These are phyloP conservation scores for Hexamita inflata DNA, from an alignment of 208 protist genomes.

Conservation along the genomic window DNA sequence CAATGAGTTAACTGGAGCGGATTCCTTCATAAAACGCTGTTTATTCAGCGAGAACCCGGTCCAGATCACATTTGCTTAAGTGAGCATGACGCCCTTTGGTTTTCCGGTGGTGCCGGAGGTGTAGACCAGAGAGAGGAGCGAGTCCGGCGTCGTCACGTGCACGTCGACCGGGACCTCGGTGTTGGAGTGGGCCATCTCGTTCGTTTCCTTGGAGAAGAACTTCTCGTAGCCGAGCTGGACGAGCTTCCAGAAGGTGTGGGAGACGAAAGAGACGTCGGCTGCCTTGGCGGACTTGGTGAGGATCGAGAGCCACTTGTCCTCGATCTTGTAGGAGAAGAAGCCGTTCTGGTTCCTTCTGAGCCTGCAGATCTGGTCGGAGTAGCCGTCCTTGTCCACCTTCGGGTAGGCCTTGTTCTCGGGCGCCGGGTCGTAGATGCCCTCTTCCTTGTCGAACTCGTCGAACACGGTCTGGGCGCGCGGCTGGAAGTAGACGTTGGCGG, in stretches of 20 bases:
- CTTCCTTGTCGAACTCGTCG: background rate
- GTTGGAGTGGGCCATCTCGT: background rate
- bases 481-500: background rate
- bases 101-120: conserved; percentile 31
- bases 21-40: too few species aligned
- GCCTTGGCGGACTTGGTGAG: background rate
- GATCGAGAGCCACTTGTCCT: too few species aligned
- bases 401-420: too few species aligned
- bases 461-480: background rate
- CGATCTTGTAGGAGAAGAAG: too few species aligned
- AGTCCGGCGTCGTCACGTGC: background rate
- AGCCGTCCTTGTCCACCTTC: too few species aligned
- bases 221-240: background rate
- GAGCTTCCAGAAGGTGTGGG: background rate
- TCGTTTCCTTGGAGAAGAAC: too few species aligned
- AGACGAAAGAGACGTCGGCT: background rate
- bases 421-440: background rate
- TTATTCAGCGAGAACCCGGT: too few species aligned
- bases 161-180: background rate
- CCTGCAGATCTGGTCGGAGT: too few species aligned
- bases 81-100: conserved; percentile 32
- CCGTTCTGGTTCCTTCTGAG: too few species aligned
- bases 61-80: conserved; percentile 1
- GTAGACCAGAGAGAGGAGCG: conserved; percentile 31
- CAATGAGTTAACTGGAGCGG: too few species aligned